phyloP scores from a whole-genome alignment of 2,329 filamentous ascomycete genomes.

The Talaromyces marneffei region DNA sequence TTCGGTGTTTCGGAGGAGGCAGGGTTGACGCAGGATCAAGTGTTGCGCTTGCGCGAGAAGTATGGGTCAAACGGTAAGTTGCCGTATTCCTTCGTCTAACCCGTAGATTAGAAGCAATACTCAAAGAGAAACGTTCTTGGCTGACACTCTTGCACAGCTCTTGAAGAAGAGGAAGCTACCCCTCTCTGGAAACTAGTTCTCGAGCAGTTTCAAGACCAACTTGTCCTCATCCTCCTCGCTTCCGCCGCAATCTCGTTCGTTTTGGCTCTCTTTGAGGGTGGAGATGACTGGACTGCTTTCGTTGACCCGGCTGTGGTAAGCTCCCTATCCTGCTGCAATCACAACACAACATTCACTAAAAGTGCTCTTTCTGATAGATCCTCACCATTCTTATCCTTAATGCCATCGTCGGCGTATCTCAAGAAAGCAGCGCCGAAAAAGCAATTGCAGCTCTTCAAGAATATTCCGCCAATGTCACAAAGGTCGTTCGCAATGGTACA shows the following conservation, averaged over 20 bases:
- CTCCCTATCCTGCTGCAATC: slow-evolving; percentile 23
- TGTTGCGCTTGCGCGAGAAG: slow-evolving; percentile 41
- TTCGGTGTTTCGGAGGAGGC: slow-evolving; percentile 48
- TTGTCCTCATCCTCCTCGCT: slow-evolving; percentile 88
- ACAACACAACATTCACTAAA: neutral
- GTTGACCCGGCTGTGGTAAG: slow-evolving; percentile 91
- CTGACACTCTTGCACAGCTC: slow-evolving; percentile 42
- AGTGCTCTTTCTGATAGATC: slow-evolving; percentile 53
- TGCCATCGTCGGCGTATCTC: slow-evolving; percentile 92
- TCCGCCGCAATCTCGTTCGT: slow-evolving; percentile 92
- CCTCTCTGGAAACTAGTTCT: slow-evolving; percentile 94
- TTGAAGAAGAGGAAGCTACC: slow-evolving; percentile 87
- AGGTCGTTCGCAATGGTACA: slow-evolving; percentile 78
- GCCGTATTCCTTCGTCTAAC: neutral
- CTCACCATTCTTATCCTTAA: slow-evolving; percentile 95
- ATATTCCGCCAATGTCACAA: slow-evolving; percentile 97
- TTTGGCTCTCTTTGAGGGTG: slow-evolving; percentile 85
- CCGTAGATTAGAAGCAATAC: neutral
- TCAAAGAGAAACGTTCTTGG: slow-evolving; percentile 15
- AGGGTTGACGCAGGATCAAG: slow-evolving; percentile 48
- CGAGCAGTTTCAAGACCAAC: slow-evolving; percentile 98
- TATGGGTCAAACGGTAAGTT: slow-evolving; percentile 53
- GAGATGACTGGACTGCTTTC: slow-evolving; percentile 92
- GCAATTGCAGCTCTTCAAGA: slow-evolving; percentile 96
- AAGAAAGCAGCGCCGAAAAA: slow-evolving; percentile 98